A percentile compares a stretch with the other conserved stretches of the same genome.
These are phyloP conservation scores for Cyberlindnera sargentensis DNA, from an alignment of 805 yeast species.

Conservation along the genomic window DNA sequence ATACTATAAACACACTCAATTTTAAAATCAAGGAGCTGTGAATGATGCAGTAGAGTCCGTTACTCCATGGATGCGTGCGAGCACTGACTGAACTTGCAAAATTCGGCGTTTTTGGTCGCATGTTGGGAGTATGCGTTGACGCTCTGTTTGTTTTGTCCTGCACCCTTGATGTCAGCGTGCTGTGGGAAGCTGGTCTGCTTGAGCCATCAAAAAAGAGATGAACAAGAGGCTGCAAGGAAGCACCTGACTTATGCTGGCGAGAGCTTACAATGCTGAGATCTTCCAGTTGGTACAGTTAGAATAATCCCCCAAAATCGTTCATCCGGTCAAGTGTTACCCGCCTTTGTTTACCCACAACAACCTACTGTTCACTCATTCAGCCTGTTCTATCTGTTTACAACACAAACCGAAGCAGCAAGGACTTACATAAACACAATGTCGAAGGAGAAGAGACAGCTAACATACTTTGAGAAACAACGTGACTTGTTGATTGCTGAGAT, in stretches of 20 bases:
- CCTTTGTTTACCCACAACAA: too few species aligned
- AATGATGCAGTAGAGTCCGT: constrained; percentile 17
- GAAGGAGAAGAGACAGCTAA: constrained; percentile 9
- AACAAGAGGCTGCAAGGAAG: too few species aligned
- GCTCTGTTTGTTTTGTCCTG: constrained; percentile 11
- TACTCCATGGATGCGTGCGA: constrained; percentile 7
- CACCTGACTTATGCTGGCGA: too few species aligned
- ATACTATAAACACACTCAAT: too few species aligned
- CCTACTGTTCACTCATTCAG: too few species aligned
- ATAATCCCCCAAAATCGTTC: too few species aligned
- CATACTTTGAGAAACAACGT: constrained; percentile 52
- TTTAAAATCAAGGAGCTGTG: constrained; percentile 1
- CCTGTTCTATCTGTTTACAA: too few species aligned
- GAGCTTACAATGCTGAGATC: too few species aligned
- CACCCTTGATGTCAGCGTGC: constrained; percentile 12
- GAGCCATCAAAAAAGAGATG: too few species aligned
- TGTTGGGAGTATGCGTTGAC: not conserved
- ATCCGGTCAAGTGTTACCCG: too few species aligned
- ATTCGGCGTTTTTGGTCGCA: constrained; percentile 1
- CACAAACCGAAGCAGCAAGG: too few species aligned
- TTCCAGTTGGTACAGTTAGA: too few species aligned
- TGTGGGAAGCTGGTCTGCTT: not conserved
- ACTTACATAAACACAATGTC: not conserved
- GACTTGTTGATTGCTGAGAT: constrained; percentile 54
- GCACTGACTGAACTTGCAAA: constrained; percentile 18